phyloP scores from a whole-genome alignment of 192 early-diverging fungal genomes.

The Fimicolochytrium jonesii region DNA sequence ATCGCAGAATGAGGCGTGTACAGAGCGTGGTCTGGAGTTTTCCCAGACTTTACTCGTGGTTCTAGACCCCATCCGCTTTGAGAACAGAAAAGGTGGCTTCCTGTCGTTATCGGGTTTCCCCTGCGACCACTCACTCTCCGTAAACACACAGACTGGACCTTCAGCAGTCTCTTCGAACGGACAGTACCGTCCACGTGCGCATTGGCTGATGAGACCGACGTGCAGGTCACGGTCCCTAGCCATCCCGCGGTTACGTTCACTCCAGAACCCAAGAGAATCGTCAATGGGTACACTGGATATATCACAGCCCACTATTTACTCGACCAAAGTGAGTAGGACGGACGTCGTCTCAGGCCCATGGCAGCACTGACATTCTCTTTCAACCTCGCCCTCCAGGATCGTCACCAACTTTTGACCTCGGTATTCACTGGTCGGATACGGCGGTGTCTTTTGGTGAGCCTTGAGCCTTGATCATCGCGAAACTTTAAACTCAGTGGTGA shows the following conservation, averaged over 20 bases:
- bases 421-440: conserved; percentile 47
- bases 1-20: conserved; percentile 43
- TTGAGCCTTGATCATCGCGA: too few species aligned
- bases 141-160: conserved; percentile 30
- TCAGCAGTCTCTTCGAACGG: conserved; percentile 49
- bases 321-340: not conserved
- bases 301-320: not conserved
- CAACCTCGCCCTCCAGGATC: not conserved
- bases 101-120: not conserved
- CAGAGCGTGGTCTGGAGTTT: conserved; percentile 51
- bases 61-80: conserved; percentile 62
- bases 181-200: conserved; percentile 44
- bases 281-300: not conserved
- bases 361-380: not conserved
- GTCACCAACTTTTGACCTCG: conserved; percentile 33
- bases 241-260: not conserved
- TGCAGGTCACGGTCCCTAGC: conserved; percentile 25
- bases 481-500: too few species aligned
- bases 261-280: not conserved
- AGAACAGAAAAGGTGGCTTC: conserved; percentile 13
- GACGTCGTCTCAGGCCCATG: too few species aligned
- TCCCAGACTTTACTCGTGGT: conserved; percentile 76
- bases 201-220: conserved; percentile 37
- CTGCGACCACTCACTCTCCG: not conserved
- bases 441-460: conserved; percentile 44